Conservation (phyloP, 495 filamentous ascomycete species). For the Cercophora scortea region DNA sequence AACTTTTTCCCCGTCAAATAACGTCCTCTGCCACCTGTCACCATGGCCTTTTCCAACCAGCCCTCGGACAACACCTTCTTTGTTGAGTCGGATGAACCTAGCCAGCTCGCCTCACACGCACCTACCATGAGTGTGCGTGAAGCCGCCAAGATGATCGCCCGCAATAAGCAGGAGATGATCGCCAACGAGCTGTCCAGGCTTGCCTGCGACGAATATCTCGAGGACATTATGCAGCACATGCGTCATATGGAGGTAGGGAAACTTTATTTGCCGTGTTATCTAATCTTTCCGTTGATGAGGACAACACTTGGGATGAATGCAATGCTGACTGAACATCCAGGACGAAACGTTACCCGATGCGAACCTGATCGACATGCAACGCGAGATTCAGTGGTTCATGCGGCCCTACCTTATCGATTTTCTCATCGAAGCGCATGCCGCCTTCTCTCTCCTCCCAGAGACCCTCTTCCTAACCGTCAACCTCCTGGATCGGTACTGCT, state of each 20-base stretch:
- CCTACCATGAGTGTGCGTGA: conserved; percentile 63
- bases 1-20: conserved; percentile 8
- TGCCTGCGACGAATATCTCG: conserved; percentile 80
- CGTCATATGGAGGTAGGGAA: conserved; percentile 83
- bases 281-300: conserved; percentile 1
- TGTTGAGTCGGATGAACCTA: conserved; percentile 67
- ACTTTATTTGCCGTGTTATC: neutral
- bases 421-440: conserved; percentile 91
- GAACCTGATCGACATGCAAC: conserved; percentile 95
- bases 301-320: neutral
- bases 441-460: conserved; percentile 88
- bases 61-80: conserved; percentile 63
- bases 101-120: conserved; percentile 12
- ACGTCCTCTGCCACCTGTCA: conserved; percentile 20
- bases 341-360: conserved; percentile 87
- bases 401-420: conserved; percentile 97
- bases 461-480: conserved; percentile 95
- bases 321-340: conserved; percentile 36
- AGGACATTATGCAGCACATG: conserved; percentile 90
- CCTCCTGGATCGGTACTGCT: conserved; percentile 95
- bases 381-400: conserved; percentile 99
- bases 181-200: conserved; percentile 78
- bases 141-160: conserved; percentile 62
- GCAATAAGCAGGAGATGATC: conserved; percentile 72
- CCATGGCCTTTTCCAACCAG: conserved; percentile 62